A percentile compares a stretch with the other conserved stretches of the same genome.
Evolutionary conservation across 805 yeast species (phyloP).

Genomic region (Candida adriatica): DNA sequence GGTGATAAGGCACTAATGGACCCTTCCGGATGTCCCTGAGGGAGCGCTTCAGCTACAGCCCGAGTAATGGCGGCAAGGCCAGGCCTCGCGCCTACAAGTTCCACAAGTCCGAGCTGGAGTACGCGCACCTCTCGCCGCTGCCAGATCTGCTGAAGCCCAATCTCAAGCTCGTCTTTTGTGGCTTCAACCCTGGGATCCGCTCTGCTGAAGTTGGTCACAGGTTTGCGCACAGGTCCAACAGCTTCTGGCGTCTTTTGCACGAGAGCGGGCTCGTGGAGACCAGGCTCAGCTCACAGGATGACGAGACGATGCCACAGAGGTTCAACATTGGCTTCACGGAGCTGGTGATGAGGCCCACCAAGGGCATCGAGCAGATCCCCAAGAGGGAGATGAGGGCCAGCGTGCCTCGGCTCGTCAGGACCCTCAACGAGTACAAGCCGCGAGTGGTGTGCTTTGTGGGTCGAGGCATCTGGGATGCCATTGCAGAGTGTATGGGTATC

Average conservation of each 20-base stretch:
- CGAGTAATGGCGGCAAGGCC: neutral
- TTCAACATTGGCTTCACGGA: slow-evolving; percentile 65
- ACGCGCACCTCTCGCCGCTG: slow-evolving; percentile 16
- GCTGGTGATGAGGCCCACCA: slow-evolving; percentile 57
- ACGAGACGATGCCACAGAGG: slow-evolving; percentile 30
- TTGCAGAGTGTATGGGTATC: slow-evolving; percentile 31
- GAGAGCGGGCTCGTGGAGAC: slow-evolving; percentile 38
- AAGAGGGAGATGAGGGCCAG: slow-evolving; percentile 45
- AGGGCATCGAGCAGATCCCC: slow-evolving; percentile 47
- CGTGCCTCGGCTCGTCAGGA: slow-evolving; percentile 44
- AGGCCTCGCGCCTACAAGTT: slow-evolving; percentile 6
- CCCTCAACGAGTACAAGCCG: slow-evolving; percentile 34
- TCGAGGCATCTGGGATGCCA: slow-evolving; percentile 66
- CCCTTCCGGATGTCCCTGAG: neutral
- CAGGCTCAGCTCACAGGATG: slow-evolving; percentile 28
- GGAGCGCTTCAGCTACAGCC: neutral
- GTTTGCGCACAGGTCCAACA: slow-evolving; percentile 64
- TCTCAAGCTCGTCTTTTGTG: slow-evolving; percentile 48
- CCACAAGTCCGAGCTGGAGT: slow-evolving; percentile 10
- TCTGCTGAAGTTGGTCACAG: slow-evolving; percentile 59
- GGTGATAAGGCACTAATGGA: no score
- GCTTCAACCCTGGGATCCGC: slow-evolving; percentile 65
- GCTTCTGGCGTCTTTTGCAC: slow-evolving; percentile 60
- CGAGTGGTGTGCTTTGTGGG: slow-evolving; percentile 54
- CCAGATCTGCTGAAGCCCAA: slow-evolving; percentile 18